Conservation (phyloP, 805 yeast species). For the Lachancea thermotolerans region DNA sequence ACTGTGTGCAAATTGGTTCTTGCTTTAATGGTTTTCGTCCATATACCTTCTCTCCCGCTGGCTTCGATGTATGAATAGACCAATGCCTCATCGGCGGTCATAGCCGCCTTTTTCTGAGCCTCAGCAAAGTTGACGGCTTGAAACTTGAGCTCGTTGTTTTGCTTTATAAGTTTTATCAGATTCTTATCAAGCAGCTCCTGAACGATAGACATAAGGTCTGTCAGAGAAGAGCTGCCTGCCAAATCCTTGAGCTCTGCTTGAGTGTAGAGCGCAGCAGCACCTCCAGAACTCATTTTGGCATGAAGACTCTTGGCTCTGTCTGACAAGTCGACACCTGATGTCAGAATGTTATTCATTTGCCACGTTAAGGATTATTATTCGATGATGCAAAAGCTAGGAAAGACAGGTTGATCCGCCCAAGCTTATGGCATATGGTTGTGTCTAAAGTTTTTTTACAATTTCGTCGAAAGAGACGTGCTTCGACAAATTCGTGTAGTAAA, state of each 20-base stretch:
- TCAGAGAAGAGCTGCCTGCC: slow-evolving; percentile 36
- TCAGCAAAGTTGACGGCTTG: slow-evolving; percentile 68
- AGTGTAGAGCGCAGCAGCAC: slow-evolving; percentile 45
- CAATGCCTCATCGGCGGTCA: slow-evolving; percentile 85
- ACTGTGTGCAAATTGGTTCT: slow-evolving; percentile 87
- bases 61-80: slow-evolving; percentile 89
- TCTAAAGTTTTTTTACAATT: too few relatives aligned
- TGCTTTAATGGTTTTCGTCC: slow-evolving; percentile 89
- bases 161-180: slow-evolving; percentile 61
- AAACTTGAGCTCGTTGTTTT: slow-evolving; percentile 61
- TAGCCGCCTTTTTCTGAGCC: slow-evolving; percentile 67
- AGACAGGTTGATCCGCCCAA: too few relatives aligned
- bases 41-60: slow-evolving; percentile 89
- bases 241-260: slow-evolving; percentile 62
- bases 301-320: slow-evolving; percentile 55
- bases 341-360: neutral
- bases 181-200: slow-evolving; percentile 52
- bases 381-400: too few relatives aligned
- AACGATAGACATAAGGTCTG: slow-evolving; percentile 41
- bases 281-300: slow-evolving; percentile 50
- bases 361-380: too few relatives aligned
- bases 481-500: too few relatives aligned
- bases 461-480: too few relatives aligned
- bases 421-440: too few relatives aligned
- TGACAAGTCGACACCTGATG: slow-evolving; percentile 16